Evolutionary conservation across 1,139 yeast species (phyloP).

Genomic region (Pichiaceae sp.): DNA sequence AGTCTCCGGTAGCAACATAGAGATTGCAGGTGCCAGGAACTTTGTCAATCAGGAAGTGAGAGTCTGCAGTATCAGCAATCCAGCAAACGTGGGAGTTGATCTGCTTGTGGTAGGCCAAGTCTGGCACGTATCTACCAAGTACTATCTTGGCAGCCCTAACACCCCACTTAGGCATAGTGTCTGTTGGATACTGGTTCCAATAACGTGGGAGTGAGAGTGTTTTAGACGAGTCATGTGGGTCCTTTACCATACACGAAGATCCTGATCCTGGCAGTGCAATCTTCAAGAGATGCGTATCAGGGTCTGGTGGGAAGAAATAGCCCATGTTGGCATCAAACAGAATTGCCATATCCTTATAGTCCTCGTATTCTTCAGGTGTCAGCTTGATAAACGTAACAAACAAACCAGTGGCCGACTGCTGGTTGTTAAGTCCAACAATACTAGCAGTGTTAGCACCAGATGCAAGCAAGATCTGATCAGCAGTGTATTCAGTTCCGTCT

Average conservation of each 20-base stretch:
- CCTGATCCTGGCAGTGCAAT: slow-evolving; percentile 33
- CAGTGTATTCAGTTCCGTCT: slow-evolving; percentile 21
- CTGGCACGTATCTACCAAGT: slow-evolving; percentile 28
- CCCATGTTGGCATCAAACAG: slow-evolving; percentile 36
- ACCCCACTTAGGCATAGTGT: slow-evolving; percentile 30
- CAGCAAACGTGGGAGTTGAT: slow-evolving; percentile 35
- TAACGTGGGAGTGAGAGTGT: slow-evolving; percentile 30
- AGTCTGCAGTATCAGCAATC: slow-evolving; percentile 37
- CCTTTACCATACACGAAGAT: slow-evolving; percentile 21
- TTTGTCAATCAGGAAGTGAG: slow-evolving; percentile 34
- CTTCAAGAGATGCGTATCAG: slow-evolving; percentile 28
- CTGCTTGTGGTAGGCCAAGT: slow-evolving; percentile 28
- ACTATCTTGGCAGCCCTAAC: slow-evolving; percentile 22
- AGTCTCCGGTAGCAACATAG: slow-evolving; percentile 29
- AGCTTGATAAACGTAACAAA: slow-evolving; percentile 30
- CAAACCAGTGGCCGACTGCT: slow-evolving; percentile 30
- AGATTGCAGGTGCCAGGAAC: slow-evolving; percentile 28
- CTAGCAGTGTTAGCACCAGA: slow-evolving; percentile 29
- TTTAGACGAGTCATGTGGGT: slow-evolving; percentile 19
- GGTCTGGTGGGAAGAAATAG: slow-evolving; percentile 41
- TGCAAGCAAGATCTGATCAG: slow-evolving; percentile 24
- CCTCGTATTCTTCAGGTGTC: slow-evolving; percentile 21
- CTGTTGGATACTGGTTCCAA: slow-evolving; percentile 23
- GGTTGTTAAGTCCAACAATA: slow-evolving; percentile 25
- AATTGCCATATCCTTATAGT: slow-evolving; percentile 26